These are phyloP conservation scores for Didymella pomorum DNA, from an alignment of 2,329 filamentous ascomycete species.

Conservation along the genomic window DNA sequence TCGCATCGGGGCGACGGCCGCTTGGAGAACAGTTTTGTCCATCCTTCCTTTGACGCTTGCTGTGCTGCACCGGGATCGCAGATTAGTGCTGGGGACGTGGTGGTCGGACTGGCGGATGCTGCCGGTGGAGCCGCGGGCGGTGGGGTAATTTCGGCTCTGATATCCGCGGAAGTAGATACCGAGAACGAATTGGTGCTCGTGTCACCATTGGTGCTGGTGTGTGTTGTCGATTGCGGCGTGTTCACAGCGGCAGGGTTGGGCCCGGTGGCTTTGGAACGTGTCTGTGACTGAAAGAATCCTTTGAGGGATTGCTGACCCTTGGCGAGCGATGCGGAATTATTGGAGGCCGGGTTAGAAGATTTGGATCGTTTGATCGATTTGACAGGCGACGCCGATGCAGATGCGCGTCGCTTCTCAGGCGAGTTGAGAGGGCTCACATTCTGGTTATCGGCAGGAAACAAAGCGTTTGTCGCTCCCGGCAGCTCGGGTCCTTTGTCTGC, in stretches of 20 bases:
- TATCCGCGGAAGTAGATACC: constrained; percentile 9
- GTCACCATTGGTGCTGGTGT: constrained; percentile 7
- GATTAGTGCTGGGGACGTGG: constrained; percentile 17
- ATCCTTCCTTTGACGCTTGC: constrained; percentile 74
- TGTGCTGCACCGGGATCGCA: constrained; percentile 59
- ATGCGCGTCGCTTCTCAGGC: constrained; percentile 42
- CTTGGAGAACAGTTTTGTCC: constrained; percentile 83
- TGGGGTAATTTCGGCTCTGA: constrained; percentile 9
- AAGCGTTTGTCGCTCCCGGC: constrained; percentile 25
- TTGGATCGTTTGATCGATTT: constrained; percentile 61
- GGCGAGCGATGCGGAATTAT: constrained; percentile 30
- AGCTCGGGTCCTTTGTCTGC: constrained; percentile 16
- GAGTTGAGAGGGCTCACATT: constrained; percentile 29
- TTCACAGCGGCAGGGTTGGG: constrained; percentile 10
- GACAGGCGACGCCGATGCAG: constrained; percentile 28
- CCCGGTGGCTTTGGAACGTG: constrained; percentile 45
- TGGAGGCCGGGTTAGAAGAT: constrained; percentile 37
- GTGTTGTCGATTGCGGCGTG: constrained; percentile 6
- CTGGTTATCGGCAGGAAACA: constrained; percentile 8
- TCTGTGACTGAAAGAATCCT: constrained; percentile 71
- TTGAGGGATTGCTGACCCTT: constrained; percentile 71
- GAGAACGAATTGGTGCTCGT: constrained; percentile 4
- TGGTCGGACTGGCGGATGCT: constrained; percentile 10
- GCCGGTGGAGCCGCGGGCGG: constrained; percentile 10
- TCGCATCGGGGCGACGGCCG: constrained; percentile 81